A percentile compares a stretch with the other conserved stretches of the same genome.
These are phyloP conservation scores for Podaxis pistillaris DNA, from an alignment of 768 basidiomycete species.

Conservation along the genomic window DNA sequence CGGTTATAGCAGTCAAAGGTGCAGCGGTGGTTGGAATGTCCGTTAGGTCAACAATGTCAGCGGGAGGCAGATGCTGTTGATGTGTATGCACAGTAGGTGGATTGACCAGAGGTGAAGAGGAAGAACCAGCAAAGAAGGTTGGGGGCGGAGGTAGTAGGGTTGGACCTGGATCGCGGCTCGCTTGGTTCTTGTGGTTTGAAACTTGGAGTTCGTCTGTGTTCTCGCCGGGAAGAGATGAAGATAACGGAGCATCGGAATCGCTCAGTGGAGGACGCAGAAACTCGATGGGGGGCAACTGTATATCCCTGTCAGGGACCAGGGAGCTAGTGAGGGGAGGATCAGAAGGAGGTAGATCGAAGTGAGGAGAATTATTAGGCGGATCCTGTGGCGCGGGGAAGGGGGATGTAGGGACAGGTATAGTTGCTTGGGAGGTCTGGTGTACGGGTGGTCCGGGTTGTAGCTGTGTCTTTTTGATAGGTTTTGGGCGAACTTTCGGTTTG, in stretches of 20 bases:
- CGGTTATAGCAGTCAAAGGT: not conserved
- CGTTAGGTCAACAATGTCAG: constrained; percentile 28
- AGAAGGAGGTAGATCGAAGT: constrained; percentile 35
- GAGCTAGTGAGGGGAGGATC: constrained; percentile 22
- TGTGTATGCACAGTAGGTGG: constrained; percentile 20
- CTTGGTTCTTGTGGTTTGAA: constrained; percentile 8
- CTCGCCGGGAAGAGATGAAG: constrained; percentile 29
- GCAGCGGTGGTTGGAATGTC: constrained; percentile 25
- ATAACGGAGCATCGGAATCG: constrained; percentile 21
- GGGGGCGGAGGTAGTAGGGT: constrained; percentile 29
- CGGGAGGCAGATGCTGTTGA: not conserved
- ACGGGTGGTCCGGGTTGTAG: constrained; percentile 4
- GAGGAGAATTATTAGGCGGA: constrained; percentile 23
- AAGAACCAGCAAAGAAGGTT: constrained; percentile 47
- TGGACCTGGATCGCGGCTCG: constrained; percentile 14
- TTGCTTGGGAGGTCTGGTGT: constrained; percentile 9
- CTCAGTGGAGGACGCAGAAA: constrained; percentile 26
- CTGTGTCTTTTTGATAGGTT: constrained; percentile 18
- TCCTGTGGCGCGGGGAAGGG: constrained; percentile 19
- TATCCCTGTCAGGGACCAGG: constrained; percentile 8
- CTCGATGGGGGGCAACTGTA: constrained; percentile 32
- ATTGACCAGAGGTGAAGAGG: constrained; percentile 24
- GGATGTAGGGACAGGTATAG: constrained; percentile 17
- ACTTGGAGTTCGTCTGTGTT: constrained; percentile 29
- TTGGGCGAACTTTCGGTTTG: constrained; percentile 12